Percentiles rank a stretch among this genome's conserved stretches.
Evolutionary conservation across 768 basidiomycete species (phyloP).

Genomic region (Kwoniella dejecticola): DNA sequence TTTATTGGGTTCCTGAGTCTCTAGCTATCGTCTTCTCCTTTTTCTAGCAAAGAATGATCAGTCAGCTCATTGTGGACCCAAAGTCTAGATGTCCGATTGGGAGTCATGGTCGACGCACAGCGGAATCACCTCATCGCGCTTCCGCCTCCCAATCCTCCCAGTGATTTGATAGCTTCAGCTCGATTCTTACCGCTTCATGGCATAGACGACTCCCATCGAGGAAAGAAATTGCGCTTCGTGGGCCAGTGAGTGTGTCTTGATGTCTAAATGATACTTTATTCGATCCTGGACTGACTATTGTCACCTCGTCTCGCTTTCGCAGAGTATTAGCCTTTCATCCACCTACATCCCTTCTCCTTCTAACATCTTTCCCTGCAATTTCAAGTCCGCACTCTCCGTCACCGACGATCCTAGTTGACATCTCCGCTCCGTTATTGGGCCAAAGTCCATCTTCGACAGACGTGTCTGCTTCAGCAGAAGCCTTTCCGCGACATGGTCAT

Average conservation of each 20-base stretch:
- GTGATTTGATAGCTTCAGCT: constrained; percentile 31
- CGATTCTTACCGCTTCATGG: constrained; percentile 30
- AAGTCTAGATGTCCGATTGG: too few species aligned
- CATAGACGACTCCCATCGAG: constrained; percentile 16
- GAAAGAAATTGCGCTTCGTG: constrained; percentile 34
- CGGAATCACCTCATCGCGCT: constrained; percentile 4
- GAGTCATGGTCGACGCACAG: background rate
- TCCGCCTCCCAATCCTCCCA: constrained; percentile 27
- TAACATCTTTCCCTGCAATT: constrained; percentile 12
- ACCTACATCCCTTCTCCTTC: constrained; percentile 23
- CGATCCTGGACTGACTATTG: too few species aligned
- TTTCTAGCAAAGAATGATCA: too few species aligned
- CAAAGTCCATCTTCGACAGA: constrained; percentile 28
- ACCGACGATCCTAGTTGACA: constrained; percentile 35
- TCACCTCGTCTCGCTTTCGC: background rate
- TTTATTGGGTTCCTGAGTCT: constrained; percentile 5
- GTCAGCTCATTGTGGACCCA: too few species aligned
- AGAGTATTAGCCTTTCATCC: constrained; percentile 40
- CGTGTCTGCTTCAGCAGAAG: constrained; percentile 22
- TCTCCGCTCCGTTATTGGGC: constrained; percentile 34
- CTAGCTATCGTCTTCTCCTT: too few species aligned
- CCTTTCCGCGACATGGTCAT: too few species aligned
- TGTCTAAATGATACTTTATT: too few species aligned
- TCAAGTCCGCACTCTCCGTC: background rate
- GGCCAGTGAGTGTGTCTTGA: constrained; percentile 42